A percentile compares a stretch with the other conserved stretches of the same genome.
These are phyloP conservation scores for Apiotrichum gamsii DNA, from an alignment of 1,284 basidiomycete species.

Conservation along the genomic window DNA sequence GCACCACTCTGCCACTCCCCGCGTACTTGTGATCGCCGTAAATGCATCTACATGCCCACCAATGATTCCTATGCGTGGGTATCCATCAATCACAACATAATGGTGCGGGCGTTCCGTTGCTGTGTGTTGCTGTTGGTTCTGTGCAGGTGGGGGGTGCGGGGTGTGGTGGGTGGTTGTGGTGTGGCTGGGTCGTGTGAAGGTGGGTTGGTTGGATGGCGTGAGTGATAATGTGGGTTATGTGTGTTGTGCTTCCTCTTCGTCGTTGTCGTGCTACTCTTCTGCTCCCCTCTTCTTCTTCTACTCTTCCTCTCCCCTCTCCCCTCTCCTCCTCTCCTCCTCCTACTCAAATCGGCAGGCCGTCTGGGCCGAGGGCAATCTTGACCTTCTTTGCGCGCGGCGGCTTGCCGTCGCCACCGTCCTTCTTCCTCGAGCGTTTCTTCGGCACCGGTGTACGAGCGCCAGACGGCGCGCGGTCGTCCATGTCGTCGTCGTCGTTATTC, in stretches of 20 bases:
- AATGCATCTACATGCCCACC: constrained; percentile 3
- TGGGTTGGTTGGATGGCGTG: no score
- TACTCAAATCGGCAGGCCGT: constrained; percentile 39
- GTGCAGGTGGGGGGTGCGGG: neutral
- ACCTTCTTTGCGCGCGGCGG: constrained; percentile 38
- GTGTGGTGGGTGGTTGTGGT: neutral
- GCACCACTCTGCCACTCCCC: no score
- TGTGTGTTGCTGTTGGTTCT: neutral
- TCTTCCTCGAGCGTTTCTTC: constrained; percentile 17
- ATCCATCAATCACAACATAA: neutral
- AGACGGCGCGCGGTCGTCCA: constrained; percentile 10
- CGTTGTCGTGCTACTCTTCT: no score
- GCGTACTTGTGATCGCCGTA: no score
- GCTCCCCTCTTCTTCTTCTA: no score
- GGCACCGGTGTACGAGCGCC: constrained; percentile 22
- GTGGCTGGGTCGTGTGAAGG: neutral
- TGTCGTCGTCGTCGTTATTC: constrained; percentile 10
- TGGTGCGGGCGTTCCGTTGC: no score
- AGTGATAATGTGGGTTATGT: no score
- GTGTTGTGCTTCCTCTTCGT: no score
- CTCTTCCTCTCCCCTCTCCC: no score
- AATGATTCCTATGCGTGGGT: constrained; percentile 2
- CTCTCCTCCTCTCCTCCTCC: no score
- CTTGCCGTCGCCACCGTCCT: constrained; percentile 12
- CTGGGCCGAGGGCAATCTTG: constrained; percentile 40